Conservation (phyloP, 352 stramenopile species). For the Globisporangium okanoganense region DNA sequence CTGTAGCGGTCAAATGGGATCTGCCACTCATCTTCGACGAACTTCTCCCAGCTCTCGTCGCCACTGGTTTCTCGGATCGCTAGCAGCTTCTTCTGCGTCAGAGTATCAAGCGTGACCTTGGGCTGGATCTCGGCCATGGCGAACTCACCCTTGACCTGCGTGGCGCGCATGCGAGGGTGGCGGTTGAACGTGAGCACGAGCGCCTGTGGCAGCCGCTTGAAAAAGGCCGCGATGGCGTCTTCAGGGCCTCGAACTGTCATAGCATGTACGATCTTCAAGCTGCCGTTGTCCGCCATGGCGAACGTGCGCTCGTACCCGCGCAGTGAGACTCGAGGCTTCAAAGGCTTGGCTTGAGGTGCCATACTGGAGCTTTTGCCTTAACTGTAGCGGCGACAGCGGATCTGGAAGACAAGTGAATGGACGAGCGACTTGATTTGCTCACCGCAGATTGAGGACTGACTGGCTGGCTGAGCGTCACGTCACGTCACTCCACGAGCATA, state of each 20-base stretch:
- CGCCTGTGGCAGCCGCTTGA: conserved; percentile 20
- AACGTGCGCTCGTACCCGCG: conserved; percentile 28
- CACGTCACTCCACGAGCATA: too few species aligned
- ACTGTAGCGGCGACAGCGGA: too few species aligned
- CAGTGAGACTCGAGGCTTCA: background rate
- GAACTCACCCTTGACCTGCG: conserved; percentile 20
- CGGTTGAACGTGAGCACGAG: conserved; percentile 31
- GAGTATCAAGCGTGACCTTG: conserved; percentile 10
- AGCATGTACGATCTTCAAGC: conserved; percentile 16
- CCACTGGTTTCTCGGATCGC: conserved; percentile 18
- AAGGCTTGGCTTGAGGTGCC: too few species aligned
- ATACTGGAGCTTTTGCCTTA: too few species aligned
- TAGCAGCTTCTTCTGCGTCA: conserved; percentile 10
- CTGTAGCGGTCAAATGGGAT: conserved; percentile 35
- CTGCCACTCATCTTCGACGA: conserved; percentile 28
- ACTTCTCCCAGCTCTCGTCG: conserved; percentile 19
- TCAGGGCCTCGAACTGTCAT: conserved; percentile 9
- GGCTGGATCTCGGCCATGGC: conserved; percentile 28
- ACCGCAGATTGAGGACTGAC: too few species aligned
- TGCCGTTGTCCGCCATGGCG: conserved; percentile 21
- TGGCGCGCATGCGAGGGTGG: conserved; percentile 33
- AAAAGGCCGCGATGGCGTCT: background rate
- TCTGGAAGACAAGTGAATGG: too few species aligned
- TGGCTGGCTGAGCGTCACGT: too few species aligned
- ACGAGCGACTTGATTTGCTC: too few species aligned